Conservation (phyloP, 371 early-diverging fungal genomes). For the Syncephalastrum contaminatum region DNA sequence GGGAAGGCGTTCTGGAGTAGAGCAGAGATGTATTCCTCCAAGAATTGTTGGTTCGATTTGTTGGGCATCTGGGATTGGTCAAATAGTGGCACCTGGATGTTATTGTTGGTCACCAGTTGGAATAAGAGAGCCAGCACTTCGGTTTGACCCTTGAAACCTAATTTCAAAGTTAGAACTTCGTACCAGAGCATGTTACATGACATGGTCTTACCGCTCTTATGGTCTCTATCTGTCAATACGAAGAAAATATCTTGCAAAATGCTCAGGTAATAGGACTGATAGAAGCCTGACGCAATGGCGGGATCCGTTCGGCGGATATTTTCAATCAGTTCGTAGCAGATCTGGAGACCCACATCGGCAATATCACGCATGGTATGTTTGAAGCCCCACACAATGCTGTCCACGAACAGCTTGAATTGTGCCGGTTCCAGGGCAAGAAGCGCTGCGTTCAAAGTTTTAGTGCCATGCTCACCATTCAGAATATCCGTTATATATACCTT, state of each 20-base stretch:
- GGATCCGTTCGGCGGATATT: constrained; percentile 76
- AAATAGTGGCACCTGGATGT: constrained; percentile 82
- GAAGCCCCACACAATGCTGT: constrained; percentile 97
- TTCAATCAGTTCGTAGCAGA: constrained; percentile 82
- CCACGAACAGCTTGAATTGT: constrained; percentile 87
- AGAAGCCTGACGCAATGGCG: constrained; percentile 83
- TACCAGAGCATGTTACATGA: not conserved
- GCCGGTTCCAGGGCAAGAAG: constrained; percentile 77
- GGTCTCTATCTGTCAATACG: constrained; percentile 94
- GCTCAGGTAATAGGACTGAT: constrained; percentile 84
- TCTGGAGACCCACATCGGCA: constrained; percentile 87
- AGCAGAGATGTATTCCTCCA: constrained; percentile 79
- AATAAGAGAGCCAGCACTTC: constrained; percentile 88
- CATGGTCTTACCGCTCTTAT: constrained; percentile 88
- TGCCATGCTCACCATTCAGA: not conserved
- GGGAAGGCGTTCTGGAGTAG: constrained; percentile 90
- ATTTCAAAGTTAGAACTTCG: not conserved
- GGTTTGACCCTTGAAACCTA: constrained; percentile 85
- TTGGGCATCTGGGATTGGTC: constrained; percentile 70
- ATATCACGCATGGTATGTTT: constrained; percentile 98
- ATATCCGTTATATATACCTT: constrained; percentile 37
- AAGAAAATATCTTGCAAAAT: constrained; percentile 94
- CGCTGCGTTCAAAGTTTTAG: constrained; percentile 43
- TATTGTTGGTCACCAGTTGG: constrained; percentile 76
- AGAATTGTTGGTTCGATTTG: constrained; percentile 75